Evolutionary conservation across 2,329 filamentous ascomycete genomes (phyloP).

Genomic region (Cryoendolithus antarcticus): DNA sequence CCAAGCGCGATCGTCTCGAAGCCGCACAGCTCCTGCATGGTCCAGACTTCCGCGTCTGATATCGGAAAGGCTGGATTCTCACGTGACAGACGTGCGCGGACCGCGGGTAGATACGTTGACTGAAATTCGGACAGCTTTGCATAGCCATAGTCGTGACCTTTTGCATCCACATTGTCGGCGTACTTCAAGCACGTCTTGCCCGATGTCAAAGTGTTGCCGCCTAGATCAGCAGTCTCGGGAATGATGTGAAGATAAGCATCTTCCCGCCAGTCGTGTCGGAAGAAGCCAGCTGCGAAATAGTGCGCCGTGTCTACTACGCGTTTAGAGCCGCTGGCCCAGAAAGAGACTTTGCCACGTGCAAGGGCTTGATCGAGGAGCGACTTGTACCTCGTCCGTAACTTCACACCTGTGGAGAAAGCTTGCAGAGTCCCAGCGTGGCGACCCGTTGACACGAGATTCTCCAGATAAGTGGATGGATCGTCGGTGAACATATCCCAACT

Average conservation of each 20-base stretch:
- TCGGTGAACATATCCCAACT: constrained; percentile 43
- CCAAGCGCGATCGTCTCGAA: constrained; percentile 45
- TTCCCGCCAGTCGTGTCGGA: constrained; percentile 37
- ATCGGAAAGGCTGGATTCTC: constrained; percentile 34
- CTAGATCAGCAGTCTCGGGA: constrained; percentile 37
- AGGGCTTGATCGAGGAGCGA: constrained; percentile 28
- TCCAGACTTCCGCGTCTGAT: constrained; percentile 38
- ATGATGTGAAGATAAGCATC: constrained; percentile 38
- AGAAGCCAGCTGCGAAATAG: constrained; percentile 44
- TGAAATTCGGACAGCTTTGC: constrained; percentile 36
- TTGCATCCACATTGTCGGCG: constrained; percentile 19
- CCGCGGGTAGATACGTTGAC: constrained; percentile 34
- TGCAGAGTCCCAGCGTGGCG: constrained; percentile 40
- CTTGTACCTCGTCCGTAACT: constrained; percentile 41
- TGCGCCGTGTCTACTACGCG: constrained; percentile 45
- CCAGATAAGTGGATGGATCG: constrained; percentile 33
- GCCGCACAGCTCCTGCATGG: constrained; percentile 51
- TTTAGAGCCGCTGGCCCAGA: constrained; percentile 44
- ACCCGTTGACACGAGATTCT: constrained; percentile 43
- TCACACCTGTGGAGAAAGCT: constrained; percentile 42
- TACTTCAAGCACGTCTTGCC: constrained; percentile 35
- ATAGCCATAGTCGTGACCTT: constrained; percentile 40
- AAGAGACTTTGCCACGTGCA: constrained; percentile 14
- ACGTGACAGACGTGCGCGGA: constrained; percentile 32
- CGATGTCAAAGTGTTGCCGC: constrained; percentile 45